A percentile compares a stretch with the other conserved stretches of the same genome.
Evolutionary conservation across 345 rosid genomes (phyloP).

Genomic region (Arabis hirsuta): DNA sequence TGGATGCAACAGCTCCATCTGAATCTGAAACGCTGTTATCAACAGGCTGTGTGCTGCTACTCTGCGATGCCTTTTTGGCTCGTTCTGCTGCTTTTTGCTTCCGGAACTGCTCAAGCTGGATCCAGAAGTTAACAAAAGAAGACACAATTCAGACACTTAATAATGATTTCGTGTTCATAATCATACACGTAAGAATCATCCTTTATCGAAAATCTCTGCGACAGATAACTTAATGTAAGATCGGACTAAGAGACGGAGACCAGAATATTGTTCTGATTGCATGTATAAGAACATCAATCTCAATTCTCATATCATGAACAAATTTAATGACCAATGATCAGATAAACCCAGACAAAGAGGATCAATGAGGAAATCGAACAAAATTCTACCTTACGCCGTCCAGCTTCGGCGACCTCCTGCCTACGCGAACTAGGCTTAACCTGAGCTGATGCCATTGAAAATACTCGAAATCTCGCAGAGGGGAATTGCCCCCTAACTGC

Average conservation of each 20-base stretch:
- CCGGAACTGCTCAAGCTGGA: constrained; percentile 94
- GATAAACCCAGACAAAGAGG: constrained; percentile 21
- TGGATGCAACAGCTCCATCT: constrained; percentile 58
- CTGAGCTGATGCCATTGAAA: constrained; percentile 91
- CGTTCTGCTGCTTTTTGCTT: constrained; percentile 91
- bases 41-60: constrained; percentile 47
- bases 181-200: background rate
- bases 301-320: background rate
- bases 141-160: background rate
- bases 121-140: background rate
- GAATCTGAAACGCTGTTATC: constrained; percentile 51
- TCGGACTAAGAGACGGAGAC: background rate
- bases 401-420: constrained; percentile 90
- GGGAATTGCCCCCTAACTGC: constrained; percentile 33
- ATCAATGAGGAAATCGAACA: constrained; percentile 2
- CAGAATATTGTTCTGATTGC: constrained; percentile 10
- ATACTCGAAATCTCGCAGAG: constrained; percentile 23
- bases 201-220: too few relatives aligned
- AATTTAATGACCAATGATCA: background rate
- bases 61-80: constrained; percentile 66
- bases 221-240: too few relatives aligned
- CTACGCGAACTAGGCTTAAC: constrained; percentile 73
- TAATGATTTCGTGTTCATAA: background rate
- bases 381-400: constrained; percentile 78
- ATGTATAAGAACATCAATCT: constrained; percentile 11